A percentile compares a stretch with the other conserved stretches of the same genome.
Evolutionary conservation across 331 rosid genomes (phyloP).

Genomic region (Acacia pycnantha): DNA sequence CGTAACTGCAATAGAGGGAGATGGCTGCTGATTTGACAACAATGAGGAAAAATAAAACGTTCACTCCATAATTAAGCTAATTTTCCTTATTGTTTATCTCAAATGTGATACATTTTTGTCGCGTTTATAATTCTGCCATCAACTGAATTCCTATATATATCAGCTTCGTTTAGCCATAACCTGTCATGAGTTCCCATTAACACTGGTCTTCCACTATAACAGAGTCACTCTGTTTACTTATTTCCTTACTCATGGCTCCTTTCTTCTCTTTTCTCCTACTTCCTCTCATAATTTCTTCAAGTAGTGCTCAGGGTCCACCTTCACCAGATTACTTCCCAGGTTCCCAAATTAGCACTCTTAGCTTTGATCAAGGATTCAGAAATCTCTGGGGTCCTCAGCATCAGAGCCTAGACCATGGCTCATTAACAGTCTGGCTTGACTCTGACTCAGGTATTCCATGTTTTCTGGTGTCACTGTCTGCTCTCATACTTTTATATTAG

Average conservation of each 20-base stretch:
- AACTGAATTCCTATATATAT: constrained; percentile 61
- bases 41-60: background rate
- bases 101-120: constrained; percentile 37
- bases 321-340: constrained; percentile 85
- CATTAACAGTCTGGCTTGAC: constrained; percentile 82
- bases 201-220: constrained; percentile 31
- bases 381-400: constrained; percentile 91
- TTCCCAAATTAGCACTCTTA: constrained; percentile 47
- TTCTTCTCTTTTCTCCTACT: constrained; percentile 26
- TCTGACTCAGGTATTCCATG: constrained; percentile 49
- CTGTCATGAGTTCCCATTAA: constrained; percentile 25
- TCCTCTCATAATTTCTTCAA: constrained; percentile 34
- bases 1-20: background rate
- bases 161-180: constrained; percentile 33
- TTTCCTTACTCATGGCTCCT: constrained; percentile 28
- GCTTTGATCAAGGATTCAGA: constrained; percentile 55
- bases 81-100: constrained; percentile 26
- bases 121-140: constrained; percentile 41
- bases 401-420: constrained; percentile 61
- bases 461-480: background rate
- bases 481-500: background rate
- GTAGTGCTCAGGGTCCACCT: constrained; percentile 71
- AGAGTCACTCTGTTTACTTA: constrained; percentile 39
- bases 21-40: constrained; percentile 2
- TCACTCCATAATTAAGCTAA: constrained; percentile 15